These are phyloP conservation scores for Ormosia semicastrata DNA, from an alignment of 306 rosid species.

Conservation along the genomic window DNA sequence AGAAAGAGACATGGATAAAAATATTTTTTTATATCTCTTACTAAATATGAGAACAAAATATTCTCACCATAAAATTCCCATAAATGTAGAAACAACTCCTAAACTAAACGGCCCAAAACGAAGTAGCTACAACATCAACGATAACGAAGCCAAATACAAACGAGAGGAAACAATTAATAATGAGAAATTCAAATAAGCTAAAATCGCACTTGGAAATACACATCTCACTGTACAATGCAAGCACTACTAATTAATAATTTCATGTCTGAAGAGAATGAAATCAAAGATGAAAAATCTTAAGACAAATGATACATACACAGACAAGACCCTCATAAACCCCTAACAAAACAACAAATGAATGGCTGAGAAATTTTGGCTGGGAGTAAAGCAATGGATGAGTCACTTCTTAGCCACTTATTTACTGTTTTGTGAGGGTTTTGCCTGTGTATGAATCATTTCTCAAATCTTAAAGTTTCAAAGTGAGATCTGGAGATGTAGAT, in stretches of 20 bases:
- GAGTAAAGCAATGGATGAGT: neutral
- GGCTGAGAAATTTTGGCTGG: constrained; percentile 12
- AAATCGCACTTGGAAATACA: constrained; percentile 53
- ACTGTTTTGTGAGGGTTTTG: neutral
- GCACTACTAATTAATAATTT: constrained; percentile 32
- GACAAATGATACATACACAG: constrained; percentile 1
- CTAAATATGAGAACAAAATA: too few relatives aligned
- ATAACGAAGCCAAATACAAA: constrained; percentile 24
- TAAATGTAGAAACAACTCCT: too few relatives aligned
- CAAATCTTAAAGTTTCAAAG: constrained; percentile 67
- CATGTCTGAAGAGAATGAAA: constrained; percentile 16
- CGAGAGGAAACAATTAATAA: constrained; percentile 21
- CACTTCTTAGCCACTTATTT: constrained; percentile 23
- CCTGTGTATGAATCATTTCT: constrained; percentile 3
- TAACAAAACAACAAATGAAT: constrained; percentile 15
- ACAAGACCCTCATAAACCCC: constrained; percentile 17
- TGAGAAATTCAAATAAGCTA: constrained; percentile 26
- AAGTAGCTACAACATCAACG: constrained; percentile 15
- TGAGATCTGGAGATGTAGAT: constrained; percentile 78
- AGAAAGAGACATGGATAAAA: too few relatives aligned
- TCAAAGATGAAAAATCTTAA: constrained; percentile 24
- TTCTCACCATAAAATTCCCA: too few relatives aligned
- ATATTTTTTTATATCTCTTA: too few relatives aligned
- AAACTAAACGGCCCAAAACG: too few relatives aligned
- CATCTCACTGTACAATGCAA: constrained; percentile 68